phyloP scores from a whole-genome alignment of 495 filamentous ascomycete species.

The Astrothelium subdiscretum region DNA sequence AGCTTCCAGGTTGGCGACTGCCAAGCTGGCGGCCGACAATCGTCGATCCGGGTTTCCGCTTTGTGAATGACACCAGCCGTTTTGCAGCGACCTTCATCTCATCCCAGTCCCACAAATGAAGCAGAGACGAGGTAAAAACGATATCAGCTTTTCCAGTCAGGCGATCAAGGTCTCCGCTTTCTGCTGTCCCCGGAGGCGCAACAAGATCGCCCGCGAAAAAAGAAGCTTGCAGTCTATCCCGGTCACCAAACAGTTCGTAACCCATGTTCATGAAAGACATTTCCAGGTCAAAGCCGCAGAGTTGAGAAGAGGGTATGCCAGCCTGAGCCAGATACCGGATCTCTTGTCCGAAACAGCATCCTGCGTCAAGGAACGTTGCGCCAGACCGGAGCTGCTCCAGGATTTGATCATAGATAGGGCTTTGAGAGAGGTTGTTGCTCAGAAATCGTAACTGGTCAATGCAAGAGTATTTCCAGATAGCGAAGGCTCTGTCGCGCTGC shows the following conservation, averaged over 20 bases:
- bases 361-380: slow-evolving; percentile 25
- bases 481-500: slow-evolving; percentile 15
- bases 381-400: slow-evolving; percentile 14
- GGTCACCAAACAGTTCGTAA: slow-evolving; percentile 39
- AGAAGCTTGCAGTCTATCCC: slow-evolving; percentile 27
- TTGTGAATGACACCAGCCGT: slow-evolving; percentile 35
- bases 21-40: slow-evolving; percentile 41
- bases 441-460: slow-evolving; percentile 14
- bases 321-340: slow-evolving; percentile 22
- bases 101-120: slow-evolving; percentile 47
- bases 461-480: slow-evolving; percentile 14
- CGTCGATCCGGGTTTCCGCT: slow-evolving; percentile 31
- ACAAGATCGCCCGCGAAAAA: slow-evolving; percentile 45
- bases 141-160: slow-evolving; percentile 42
- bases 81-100: slow-evolving; percentile 39
- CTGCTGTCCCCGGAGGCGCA: slow-evolving; percentile 17
- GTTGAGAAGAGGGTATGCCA: slow-evolving; percentile 16
- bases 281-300: slow-evolving; percentile 34
- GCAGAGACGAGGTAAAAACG: slow-evolving; percentile 41
- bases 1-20: slow-evolving; percentile 20
- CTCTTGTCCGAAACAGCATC: slow-evolving; percentile 30
- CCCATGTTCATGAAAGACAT: slow-evolving; percentile 33
- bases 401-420: slow-evolving; percentile 4
- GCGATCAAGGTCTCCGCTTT: slow-evolving; percentile 21
- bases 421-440: not conserved